Evolutionary conservation across 78 protist genomes (phyloP).

Genomic region (Speleostelium caveatum): DNA sequence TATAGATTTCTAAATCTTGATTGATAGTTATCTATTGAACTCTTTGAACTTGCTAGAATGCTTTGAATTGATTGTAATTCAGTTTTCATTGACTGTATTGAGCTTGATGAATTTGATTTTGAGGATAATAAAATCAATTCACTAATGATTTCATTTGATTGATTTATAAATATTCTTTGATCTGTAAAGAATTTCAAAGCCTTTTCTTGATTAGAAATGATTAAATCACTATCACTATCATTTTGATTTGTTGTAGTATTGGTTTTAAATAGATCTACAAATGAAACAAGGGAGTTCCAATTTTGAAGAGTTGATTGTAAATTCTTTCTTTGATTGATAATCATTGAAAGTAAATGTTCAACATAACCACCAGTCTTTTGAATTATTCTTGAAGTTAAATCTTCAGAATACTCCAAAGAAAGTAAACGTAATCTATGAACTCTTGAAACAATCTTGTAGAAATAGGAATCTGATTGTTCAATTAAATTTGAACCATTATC

Average conservation of each 20-base stretch:
- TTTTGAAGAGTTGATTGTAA: not conserved
- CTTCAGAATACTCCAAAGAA: constrained; percentile 34
- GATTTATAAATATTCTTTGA: constrained; percentile 13
- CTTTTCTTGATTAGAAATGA: not conserved
- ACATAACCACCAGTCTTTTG: constrained; percentile 57
- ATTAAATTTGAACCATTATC: constrained; percentile 15
- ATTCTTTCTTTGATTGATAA: constrained; percentile 17
- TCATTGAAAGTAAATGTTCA: constrained; percentile 17
- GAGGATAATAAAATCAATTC: constrained; percentile 17
- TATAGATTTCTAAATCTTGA: constrained; percentile 13
- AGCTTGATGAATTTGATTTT: not conserved
- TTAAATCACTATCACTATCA: not conserved
- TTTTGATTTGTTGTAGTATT: not conserved
- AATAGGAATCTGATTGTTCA: constrained; percentile 62
- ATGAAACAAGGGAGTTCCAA: constrained; percentile 7
- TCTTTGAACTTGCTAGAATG: not conserved
- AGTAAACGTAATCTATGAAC: constrained; percentile 50
- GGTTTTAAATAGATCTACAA: constrained; percentile 1
- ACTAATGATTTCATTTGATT: not conserved
- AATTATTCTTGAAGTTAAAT: constrained; percentile 51
- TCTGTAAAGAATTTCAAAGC: not conserved
- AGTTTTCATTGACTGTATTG: not conserved
- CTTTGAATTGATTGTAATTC: not conserved
- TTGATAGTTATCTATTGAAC: not conserved
- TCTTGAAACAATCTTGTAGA: constrained; percentile 55